These are phyloP conservation scores for Mycena maculata DNA, from an alignment of 768 basidiomycete genomes.

Conservation along the genomic window DNA sequence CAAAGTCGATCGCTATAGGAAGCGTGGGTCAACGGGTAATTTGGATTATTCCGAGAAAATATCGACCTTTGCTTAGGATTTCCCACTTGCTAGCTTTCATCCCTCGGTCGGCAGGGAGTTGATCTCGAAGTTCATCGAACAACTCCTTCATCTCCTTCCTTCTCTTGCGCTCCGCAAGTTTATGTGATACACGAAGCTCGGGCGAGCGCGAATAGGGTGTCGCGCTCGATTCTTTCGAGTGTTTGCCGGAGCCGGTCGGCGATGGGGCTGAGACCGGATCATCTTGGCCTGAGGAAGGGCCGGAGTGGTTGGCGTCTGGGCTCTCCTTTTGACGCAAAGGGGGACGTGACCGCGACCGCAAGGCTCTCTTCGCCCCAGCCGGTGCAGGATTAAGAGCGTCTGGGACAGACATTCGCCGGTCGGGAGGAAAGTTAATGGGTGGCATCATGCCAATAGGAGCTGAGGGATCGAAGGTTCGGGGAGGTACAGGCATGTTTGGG, in stretches of 20 bases:
- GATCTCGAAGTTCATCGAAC: slow-evolving; percentile 95
- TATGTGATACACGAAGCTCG: slow-evolving; percentile 94
- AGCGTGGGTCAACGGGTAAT: slow-evolving; percentile 24
- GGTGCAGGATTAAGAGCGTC: slow-evolving; percentile 57
- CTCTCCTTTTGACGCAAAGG: slow-evolving; percentile 70
- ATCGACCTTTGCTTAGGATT: slow-evolving; percentile 92
- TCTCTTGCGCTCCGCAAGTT: slow-evolving; percentile 95
- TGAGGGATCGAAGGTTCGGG: slow-evolving; percentile 63
- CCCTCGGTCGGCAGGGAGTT: slow-evolving; percentile 90
- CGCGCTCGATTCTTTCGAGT: slow-evolving; percentile 58
- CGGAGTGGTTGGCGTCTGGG: slow-evolving; percentile 54
- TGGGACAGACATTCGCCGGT: slow-evolving; percentile 84
- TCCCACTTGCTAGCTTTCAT: slow-evolving; percentile 99
- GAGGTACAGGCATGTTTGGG: slow-evolving; percentile 53
- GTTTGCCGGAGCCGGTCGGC: slow-evolving; percentile 50
- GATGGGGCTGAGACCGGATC: slow-evolving; percentile 54
- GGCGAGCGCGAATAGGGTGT: slow-evolving; percentile 97
- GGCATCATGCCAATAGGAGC: slow-evolving; percentile 64
- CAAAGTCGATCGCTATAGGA: slow-evolving; percentile 86
- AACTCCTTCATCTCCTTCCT: slow-evolving; percentile 99
- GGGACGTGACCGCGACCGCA: slow-evolving; percentile 78
- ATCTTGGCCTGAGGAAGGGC: slow-evolving; percentile 57
- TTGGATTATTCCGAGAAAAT: slow-evolving; percentile 7
- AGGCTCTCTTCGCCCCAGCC: slow-evolving; percentile 56
- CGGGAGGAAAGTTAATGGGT: slow-evolving; percentile 66